Base-by-base conservation (phyloP, 345 rosid genomes). In the Lepidium didymum region DNA sequence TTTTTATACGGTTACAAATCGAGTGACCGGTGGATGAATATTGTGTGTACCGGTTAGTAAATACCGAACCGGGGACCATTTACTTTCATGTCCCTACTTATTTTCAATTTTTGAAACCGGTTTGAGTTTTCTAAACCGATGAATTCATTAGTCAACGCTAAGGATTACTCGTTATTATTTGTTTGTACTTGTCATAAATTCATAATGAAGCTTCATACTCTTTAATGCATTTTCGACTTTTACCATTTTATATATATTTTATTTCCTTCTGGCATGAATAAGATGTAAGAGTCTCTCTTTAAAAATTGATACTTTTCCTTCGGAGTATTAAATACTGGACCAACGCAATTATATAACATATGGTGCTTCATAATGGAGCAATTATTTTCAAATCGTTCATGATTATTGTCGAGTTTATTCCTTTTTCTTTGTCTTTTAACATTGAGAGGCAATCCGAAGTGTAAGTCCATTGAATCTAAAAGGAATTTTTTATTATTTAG, bases 21-120 rank as follows among this genome's bases (percentile, higher is more conserved):
- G 7, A 53, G 41, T 19, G 62, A 50, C 34, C 52, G 54, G 57
- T 45, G 55, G 54, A 53, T 45, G 55, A 49, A 29, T 65, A 14
- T 41, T 35, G 51, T 55, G 16, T 33, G 57, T 43, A 5, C 70
- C 59, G 72, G 77, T 73, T 66, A 23, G 42, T 66, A 16, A 66
- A 51, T 44, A 67, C 73, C 43, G 2, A 67, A 74, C 77, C 63
- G 72, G 77, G 70, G 50, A 73, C 71, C 66, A 57, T 72, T 63
- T 8, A 8, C 13, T 31, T 34, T 15, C 13, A 4, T 50, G n/a
- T n/a, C n/a, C n/a, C n/a, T n/a, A n/a, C n/a, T n/a, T n/a, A n/a
- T n/a, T n/a, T n/a, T n/a, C n/a, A n/a, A n/a, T n/a, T n/a, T 29
- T 29, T 18, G 3, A 18, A 42, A 6, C 35, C 46, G 55, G 62